Conservation (phyloP, 345 rosid species). For the Lagerstroemia speciosa region DNA sequence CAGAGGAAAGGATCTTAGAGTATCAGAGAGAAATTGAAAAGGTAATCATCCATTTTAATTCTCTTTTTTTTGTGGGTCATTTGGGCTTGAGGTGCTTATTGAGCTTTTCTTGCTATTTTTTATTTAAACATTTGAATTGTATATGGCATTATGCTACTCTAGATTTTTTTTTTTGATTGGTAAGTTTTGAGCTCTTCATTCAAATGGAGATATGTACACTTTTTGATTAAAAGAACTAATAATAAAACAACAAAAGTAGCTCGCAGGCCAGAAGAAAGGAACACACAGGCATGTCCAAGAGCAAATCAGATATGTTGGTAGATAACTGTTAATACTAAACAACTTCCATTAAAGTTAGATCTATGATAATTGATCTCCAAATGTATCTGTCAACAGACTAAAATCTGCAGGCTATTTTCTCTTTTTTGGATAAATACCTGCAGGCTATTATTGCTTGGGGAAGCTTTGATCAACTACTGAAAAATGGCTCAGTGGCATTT, state of each 20-base stretch:
- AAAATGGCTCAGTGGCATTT: no score
- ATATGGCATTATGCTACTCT: not conserved
- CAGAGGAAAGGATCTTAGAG: slow-evolving; percentile 47
- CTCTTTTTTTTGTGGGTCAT: not conserved
- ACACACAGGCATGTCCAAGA: not conserved
- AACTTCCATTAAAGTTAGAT: not conserved
- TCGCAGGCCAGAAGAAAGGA: no score
- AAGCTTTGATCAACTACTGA: no score
- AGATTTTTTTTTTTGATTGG: not conserved
- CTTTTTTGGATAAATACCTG: no score
- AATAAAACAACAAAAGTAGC: no score
- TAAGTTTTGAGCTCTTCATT: not conserved
- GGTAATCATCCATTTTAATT: slow-evolving; percentile 23
- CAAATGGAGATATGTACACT: no score
- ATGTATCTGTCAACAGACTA: not conserved
- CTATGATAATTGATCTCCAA: not conserved
- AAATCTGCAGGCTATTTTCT: not conserved
- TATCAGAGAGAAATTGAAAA: slow-evolving; percentile 64
- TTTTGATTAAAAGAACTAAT: no score
- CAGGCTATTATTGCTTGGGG: no score
- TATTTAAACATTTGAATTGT: not conserved
- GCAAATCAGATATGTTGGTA: not conserved
- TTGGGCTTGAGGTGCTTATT: not conserved
- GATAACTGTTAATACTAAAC: not conserved
- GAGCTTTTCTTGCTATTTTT: not conserved